Conservation (phyloP, 371 early-diverging fungal genomes). For the Mortierella sp. region DNA sequence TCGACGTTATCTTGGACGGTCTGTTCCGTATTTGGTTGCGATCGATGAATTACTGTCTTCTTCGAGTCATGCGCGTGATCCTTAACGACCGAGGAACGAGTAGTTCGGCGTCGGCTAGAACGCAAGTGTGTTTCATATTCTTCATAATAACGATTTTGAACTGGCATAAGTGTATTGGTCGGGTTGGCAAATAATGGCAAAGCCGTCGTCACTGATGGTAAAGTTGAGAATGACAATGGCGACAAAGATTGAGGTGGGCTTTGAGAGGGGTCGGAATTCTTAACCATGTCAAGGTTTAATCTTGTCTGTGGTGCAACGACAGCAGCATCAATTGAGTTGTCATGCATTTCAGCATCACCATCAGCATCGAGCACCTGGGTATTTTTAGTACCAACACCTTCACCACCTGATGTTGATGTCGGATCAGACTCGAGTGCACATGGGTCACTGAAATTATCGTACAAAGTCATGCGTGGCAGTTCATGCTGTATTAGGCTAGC, state of each 20-base stretch:
- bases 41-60: background rate
- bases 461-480: background rate
- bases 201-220: background rate
- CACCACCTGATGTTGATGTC: too few relatives aligned
- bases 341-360: slow-evolving; percentile 4
- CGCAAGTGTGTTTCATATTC: slow-evolving; percentile 9
- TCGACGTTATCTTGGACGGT: background rate
- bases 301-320: background rate
- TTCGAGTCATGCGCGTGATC: background rate
- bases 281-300: background rate
- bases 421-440: too few relatives aligned
- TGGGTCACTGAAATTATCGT: too few relatives aligned
- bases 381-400: background rate
- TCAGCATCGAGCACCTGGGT: background rate
- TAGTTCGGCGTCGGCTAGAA: background rate
- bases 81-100: background rate
- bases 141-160: slow-evolving; percentile 2
- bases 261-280: background rate
- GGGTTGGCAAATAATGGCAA: background rate
- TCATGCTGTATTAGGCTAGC: background rate
- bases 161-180: background rate
- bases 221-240: background rate
- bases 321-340: background rate
- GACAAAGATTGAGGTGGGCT: background rate
- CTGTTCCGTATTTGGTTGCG: background rate